These are phyloP conservation scores for Brassica juncea DNA, from an alignment of 345 rosid genomes.

Conservation along the genomic window DNA sequence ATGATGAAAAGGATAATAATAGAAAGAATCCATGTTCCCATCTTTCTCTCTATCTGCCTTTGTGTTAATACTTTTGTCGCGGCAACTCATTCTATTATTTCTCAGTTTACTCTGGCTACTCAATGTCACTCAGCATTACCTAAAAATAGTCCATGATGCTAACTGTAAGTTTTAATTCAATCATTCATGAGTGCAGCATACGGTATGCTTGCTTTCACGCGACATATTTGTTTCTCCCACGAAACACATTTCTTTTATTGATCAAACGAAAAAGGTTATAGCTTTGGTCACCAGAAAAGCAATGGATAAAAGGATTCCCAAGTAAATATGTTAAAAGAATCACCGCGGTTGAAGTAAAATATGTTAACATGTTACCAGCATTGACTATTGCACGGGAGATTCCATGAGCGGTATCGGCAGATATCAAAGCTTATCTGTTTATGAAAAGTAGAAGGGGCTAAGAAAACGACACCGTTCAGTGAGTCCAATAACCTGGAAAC, in stretches of 20 bases:
- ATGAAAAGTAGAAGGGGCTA: background rate
- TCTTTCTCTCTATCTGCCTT: background rate
- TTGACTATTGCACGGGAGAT: background rate
- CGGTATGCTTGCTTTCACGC: too few species aligned
- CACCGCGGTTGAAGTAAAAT: too few species aligned
- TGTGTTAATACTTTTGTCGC: background rate
- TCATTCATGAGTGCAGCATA: too few species aligned
- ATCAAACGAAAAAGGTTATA: too few species aligned
- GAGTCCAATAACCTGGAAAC: background rate
- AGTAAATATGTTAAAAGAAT: too few species aligned
- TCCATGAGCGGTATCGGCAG: background rate
- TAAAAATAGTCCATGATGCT: background rate
- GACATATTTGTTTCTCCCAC: too few species aligned
- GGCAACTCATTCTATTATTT: background rate
- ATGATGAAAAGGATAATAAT: constrained; percentile 11
- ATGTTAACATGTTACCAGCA: too few species aligned
- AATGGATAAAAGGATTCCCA: too few species aligned
- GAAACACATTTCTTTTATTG: too few species aligned
- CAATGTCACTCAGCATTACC: background rate
- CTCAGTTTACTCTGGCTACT: background rate
- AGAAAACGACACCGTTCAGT: background rate
- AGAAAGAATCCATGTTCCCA: background rate
- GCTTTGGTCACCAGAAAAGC: too few species aligned
- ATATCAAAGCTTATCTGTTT: background rate
- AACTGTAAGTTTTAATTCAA: too few species aligned